Base-by-base conservation (phyloP, 2,329 filamentous ascomycete species). In the Sclerotinia sclerotiorum region DNA sequence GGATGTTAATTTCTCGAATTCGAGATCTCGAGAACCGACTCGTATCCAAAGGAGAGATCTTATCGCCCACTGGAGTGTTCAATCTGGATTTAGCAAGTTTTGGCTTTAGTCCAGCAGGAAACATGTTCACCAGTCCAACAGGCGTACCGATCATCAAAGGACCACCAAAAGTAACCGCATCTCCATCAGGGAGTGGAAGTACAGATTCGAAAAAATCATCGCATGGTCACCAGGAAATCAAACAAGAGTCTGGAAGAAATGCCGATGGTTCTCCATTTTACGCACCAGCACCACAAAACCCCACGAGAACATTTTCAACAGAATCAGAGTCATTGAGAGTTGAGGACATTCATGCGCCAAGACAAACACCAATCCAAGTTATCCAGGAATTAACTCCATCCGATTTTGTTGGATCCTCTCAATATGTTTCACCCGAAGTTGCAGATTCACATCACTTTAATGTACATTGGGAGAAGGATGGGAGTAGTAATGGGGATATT, bases 231-330 rank as follows among this genome's bases (percentile, higher is more conserved):
- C 44, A 51, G 27, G 60, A 65, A 42, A 39, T 65, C 17, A 65
- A 65, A 32, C 77, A 78, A 69, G 77, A 78, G 68, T 77, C 77
- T 13, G 77, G 77, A 27, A 70, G 77, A 51, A 73, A 78, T 69
- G 71, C 72, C 42, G 76, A 78, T 69, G 77, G 77, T 15, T 74
- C 65, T 7, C 76, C 75, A 15, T 78, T 77, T 62, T 78, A 78
- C 61, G 77, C 76, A 21, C 77, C 76, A 17, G 75, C 75, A n/a
- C 73, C 76, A 24, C 67, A 69, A 62, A 76, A 77, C 57, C 76
- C 76, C 24, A 72, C 72, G 35, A 72, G 77, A 29, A 76, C 74
- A 5, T 78, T 78, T 62, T 69, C 72, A 57, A 63, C 70, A 15
- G 49, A 57, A 46, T 70, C 74, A 8, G 69, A 74, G n/a, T 21